phyloP scores from a whole-genome alignment of 768 basidiomycete species.

The Epithele typhae region DNA sequence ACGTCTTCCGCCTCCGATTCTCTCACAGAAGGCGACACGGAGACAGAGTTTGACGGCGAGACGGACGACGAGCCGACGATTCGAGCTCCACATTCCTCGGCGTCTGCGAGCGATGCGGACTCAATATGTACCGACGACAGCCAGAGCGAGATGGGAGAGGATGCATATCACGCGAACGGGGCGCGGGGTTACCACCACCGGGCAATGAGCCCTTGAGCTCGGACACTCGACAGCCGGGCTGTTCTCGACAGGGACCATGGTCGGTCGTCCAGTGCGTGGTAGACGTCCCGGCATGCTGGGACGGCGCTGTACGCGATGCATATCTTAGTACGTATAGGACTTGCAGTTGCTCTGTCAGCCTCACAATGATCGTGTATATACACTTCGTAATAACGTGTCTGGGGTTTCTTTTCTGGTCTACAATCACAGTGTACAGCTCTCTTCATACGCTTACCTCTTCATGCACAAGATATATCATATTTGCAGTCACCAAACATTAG shows the following conservation, averaged over 20 bases:
- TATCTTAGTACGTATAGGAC: slow-evolving; percentile 11
- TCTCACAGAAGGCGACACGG: slow-evolving; percentile 33
- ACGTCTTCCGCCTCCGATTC: slow-evolving; percentile 19
- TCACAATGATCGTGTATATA: slow-evolving; percentile 11
- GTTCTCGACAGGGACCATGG: too few species aligned
- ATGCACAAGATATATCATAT: slow-evolving; percentile 11
- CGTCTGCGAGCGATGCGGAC: slow-evolving; percentile 31
- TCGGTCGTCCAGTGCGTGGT: slow-evolving; percentile 1
- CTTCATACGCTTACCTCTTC: slow-evolving; percentile 2
- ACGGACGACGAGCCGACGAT: slow-evolving; percentile 87
- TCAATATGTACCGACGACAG: slow-evolving; percentile 28
- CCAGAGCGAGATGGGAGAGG: slow-evolving; percentile 11
- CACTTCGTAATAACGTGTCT: slow-evolving; percentile 8
- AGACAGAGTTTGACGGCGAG: slow-evolving; percentile 51
- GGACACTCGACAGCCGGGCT: too few species aligned
- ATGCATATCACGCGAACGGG: slow-evolving; percentile 3
- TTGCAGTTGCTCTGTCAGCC: slow-evolving; percentile 11
- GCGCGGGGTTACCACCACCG: slow-evolving; percentile 7
- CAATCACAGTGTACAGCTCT: slow-evolving; percentile 12
- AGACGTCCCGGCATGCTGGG: slow-evolving; percentile 7
- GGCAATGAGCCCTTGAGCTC: slow-evolving; percentile 9
- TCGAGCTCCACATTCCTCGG: slow-evolving; percentile 42
- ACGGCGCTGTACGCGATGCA: neutral
- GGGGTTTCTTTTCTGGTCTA: slow-evolving; percentile 1
- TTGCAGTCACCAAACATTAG: neutral